Conservation (phyloP, 108 stramenopile species). For the Skeletonema marinoi region DNA sequence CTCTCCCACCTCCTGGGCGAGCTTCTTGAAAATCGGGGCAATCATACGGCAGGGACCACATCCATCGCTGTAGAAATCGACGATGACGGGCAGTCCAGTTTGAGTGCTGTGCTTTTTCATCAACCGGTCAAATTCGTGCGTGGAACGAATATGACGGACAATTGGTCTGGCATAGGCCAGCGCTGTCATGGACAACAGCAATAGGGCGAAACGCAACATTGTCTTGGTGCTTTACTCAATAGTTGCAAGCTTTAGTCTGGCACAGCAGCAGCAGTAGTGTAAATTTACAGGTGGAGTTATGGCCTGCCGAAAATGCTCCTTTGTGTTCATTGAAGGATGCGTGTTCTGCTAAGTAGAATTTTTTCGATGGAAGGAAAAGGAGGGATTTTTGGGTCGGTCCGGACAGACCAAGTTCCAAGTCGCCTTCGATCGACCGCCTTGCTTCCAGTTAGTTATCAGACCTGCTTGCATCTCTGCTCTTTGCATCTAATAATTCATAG, state of each 20-base stretch:
- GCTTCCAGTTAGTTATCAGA: no score
- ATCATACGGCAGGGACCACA: constrained; percentile 75
- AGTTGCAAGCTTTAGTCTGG: not conserved
- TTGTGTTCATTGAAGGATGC: no score
- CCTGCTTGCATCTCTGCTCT: no score
- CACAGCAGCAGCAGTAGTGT: no score
- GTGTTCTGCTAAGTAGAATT: no score
- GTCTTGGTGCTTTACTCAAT: not conserved
- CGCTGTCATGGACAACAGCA: constrained; percentile 2
- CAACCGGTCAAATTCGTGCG: constrained; percentile 88
- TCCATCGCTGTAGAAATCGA: constrained; percentile 85
- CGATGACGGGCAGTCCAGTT: constrained; percentile 93
- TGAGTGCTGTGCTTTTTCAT: constrained; percentile 81
- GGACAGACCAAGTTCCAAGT: no score
- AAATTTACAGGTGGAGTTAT: no score
- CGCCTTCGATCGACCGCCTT: no score
- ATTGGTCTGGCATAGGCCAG: constrained; percentile 58
- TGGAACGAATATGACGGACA: constrained; percentile 82
- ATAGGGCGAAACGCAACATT: constrained; percentile 6
- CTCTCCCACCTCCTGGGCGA: constrained; percentile 82
- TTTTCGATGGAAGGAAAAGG: no score
- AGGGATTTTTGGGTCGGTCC: no score
- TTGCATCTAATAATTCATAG: no score
- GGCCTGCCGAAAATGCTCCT: no score
- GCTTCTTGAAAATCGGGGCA: constrained; percentile 93